A percentile compares a stretch with the other conserved stretches of the same genome.
phyloP scores from a whole-genome alignment of 768 basidiomycete genomes.

The Pisolithus sp. region DNA sequence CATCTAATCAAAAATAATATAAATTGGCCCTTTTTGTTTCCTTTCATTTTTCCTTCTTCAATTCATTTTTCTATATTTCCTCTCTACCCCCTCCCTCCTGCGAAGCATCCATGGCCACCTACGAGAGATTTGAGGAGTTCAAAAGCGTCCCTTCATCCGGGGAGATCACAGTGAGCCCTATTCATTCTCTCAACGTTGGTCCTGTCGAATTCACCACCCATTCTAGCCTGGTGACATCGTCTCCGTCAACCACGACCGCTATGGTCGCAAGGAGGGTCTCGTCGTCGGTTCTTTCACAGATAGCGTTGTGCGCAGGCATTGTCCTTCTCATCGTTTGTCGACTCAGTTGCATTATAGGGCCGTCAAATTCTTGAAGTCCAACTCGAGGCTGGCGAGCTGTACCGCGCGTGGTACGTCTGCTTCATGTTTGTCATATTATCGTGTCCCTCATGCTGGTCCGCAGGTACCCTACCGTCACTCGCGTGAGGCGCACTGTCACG shows the following conservation, averaged over 20 bases:
- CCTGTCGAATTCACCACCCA: background rate
- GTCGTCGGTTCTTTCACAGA: slow-evolving; percentile 74
- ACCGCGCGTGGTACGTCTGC: slow-evolving; percentile 55
- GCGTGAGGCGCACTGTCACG: slow-evolving; percentile 67
- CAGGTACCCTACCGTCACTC: slow-evolving; percentile 76
- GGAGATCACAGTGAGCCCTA: slow-evolving; percentile 30
- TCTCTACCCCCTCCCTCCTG: slow-evolving; percentile 22
- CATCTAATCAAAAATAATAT: slow-evolving; percentile 55
- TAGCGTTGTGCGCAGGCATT: slow-evolving; percentile 45
- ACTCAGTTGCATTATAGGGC: slow-evolving; percentile 41
- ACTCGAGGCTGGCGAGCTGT: slow-evolving; percentile 61
- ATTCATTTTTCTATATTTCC: slow-evolving; percentile 1
- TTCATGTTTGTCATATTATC: background rate
- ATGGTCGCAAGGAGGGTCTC: slow-evolving; percentile 69
- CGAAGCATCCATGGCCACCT: slow-evolving; percentile 32
- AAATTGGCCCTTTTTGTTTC: slow-evolving; percentile 26
- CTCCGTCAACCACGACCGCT: slow-evolving; percentile 57
- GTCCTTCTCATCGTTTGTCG: background rate
- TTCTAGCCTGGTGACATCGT: slow-evolving; percentile 74
- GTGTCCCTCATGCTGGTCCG: slow-evolving; percentile 1
- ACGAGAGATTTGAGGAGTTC: slow-evolving; percentile 28
- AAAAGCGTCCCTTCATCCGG: slow-evolving; percentile 19
- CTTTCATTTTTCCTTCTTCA: slow-evolving; percentile 15
- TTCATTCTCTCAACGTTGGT: slow-evolving; percentile 1
- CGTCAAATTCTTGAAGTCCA: slow-evolving; percentile 80